Evolutionary conservation across 768 basidiomycete genomes (phyloP), one percentile per base, ranked within the genome.

Genomic region (Cystofilobasidium capitatum): DNA sequence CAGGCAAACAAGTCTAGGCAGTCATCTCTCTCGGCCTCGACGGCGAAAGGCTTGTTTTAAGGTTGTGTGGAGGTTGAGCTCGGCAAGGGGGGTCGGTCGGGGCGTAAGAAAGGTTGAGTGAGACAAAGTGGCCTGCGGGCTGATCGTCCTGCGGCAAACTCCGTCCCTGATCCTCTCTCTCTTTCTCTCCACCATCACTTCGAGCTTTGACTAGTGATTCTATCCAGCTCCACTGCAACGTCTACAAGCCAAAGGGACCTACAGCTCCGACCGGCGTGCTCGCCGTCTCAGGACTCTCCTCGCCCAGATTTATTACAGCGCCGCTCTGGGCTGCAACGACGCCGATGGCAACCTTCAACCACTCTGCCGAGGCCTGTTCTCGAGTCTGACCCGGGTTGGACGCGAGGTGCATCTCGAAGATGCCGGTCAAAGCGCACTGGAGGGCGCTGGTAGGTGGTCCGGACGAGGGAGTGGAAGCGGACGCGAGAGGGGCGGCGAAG

Each of bases 241-340:
- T 24, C 16, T 17, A 55, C 29, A 55, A 17, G 10, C 51, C 51
- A 13, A 29, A 55, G 1, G 51, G 51, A 17, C 51, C 51, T 14
- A 55, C 51, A 14, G 51, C 51, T 3, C 51, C 51, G 51, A 55
- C 51, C 9, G 51, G 51, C 31, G 51, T 55, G 29, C 33, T 26
- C 29, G 51, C 26, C 9, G 29, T 17, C 8, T 55, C 29, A 20
- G 51, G 51, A 31, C 51, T 55, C 26, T 55, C 51, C 14, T 55
- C 51, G 29, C 51, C 40, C 40, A 40, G 37, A 24, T 61, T 61
- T 17, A 61, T 39, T 35, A 61, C 39, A 3, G 39, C 44, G 8
- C 51, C 51, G 29, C 51, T 55, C 51, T 55, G 51, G 2, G 51
- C 51, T 2, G 51, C 51, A 16, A 55, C 51, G 51, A 55, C 51